A percentile compares a stretch with the other conserved stretches of the same genome.
Conservation (phyloP, 495 filamentous ascomycete species). For the Beverwykella pulmonaria region DNA sequence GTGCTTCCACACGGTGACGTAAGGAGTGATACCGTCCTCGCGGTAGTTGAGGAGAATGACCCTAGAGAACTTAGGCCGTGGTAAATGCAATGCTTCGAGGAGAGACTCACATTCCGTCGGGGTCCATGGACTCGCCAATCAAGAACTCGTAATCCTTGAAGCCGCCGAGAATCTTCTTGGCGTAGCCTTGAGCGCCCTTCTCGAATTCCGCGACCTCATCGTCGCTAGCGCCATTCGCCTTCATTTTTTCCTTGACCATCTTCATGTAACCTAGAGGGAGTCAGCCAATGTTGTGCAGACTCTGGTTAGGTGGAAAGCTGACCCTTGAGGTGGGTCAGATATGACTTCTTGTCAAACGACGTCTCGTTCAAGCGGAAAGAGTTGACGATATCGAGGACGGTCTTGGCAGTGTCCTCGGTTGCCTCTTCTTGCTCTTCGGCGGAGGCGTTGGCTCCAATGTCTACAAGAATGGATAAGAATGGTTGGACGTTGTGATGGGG, state of each 20-base stretch:
- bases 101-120: conserved; percentile 78
- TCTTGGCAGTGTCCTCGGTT: conserved; percentile 65
- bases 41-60: conserved; percentile 95
- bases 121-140: conserved; percentile 86
- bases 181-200: conserved; percentile 65
- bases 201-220: conserved; percentile 77
- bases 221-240: conserved; percentile 60
- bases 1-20: conserved; percentile 91
- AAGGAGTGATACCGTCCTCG: conserved; percentile 92
- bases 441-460: conserved; percentile 96
- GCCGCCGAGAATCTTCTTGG: conserved; percentile 75
- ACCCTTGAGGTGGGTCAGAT: conserved; percentile 81
- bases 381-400: conserved; percentile 93
- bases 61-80: conserved; percentile 53
- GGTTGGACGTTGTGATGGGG: neutral
- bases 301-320: conserved; percentile 34
- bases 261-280: conserved; percentile 77
- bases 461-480: conserved; percentile 46
- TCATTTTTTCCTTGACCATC: conserved; percentile 70
- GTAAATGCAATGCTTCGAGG: neutral
- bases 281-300: neutral
- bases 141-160: conserved; percentile 97
- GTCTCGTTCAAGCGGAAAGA: conserved; percentile 85
- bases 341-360: conserved; percentile 80
- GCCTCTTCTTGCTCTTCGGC: conserved; percentile 83